phyloP scores from a whole-genome alignment of 805 yeast species.

The Sugiyamaella smithiae region DNA sequence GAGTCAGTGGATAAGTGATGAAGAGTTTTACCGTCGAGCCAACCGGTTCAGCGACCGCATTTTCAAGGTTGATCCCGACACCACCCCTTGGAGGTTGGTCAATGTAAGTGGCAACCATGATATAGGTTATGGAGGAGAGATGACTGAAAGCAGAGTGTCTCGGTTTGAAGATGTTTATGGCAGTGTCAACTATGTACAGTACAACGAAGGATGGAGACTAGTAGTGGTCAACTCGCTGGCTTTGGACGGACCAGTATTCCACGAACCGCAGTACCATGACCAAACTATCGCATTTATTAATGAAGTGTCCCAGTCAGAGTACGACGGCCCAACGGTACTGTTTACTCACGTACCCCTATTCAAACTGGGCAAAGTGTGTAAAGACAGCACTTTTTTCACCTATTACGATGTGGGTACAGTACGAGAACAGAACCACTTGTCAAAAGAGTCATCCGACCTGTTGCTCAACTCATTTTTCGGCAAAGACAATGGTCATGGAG shows the following conservation, averaged over 20 bases:
- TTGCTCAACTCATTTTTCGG: conserved; percentile 72
- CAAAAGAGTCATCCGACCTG: conserved; percentile 60
- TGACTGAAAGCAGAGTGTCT: conserved; percentile 85
- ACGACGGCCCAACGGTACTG: conserved; percentile 75
- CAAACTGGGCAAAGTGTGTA: conserved; percentile 77
- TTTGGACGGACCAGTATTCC: conserved; percentile 82
- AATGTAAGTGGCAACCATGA: conserved; percentile 96
- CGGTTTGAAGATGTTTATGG: conserved; percentile 77
- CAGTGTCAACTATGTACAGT: conserved; percentile 76
- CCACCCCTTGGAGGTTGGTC: conserved; percentile 42
- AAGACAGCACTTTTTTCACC: conserved; percentile 75
- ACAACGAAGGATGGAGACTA: conserved; percentile 63
- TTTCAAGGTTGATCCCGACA: conserved; percentile 23
- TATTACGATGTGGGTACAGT: conserved; percentile 63
- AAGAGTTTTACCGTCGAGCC: conserved; percentile 80
- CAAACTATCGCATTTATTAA: conserved; percentile 74
- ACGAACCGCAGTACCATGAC: conserved; percentile 61
- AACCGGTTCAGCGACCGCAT: conserved; percentile 47
- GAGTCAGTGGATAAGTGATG: conserved; percentile 90
- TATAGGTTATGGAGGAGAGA: conserved; percentile 92
- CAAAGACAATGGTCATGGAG: conserved; percentile 48
- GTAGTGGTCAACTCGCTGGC: conserved; percentile 84
- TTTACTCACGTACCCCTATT: conserved; percentile 88
- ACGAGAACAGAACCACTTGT: conserved; percentile 83
- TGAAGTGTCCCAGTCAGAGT: conserved; percentile 48